phyloP scores from a whole-genome alignment of 2,329 filamentous ascomycete species.

The Exophiala oligosperma region DNA sequence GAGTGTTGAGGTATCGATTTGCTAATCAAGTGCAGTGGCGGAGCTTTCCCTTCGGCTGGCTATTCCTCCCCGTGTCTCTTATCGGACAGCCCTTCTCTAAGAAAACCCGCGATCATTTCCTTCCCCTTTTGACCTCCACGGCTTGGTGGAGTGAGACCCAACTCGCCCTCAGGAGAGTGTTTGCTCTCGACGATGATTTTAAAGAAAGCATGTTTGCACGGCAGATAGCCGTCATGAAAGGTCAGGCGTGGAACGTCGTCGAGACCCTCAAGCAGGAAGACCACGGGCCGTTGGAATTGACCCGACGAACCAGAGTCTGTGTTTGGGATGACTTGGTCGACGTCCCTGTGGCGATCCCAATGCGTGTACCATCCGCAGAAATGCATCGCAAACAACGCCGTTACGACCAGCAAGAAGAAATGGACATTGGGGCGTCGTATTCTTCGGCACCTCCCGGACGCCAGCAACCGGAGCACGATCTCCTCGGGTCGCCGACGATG shows the following conservation, averaged over 20 bases:
- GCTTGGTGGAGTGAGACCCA: conserved; percentile 98
- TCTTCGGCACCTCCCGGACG: conserved; percentile 52
- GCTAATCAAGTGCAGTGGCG: conserved; percentile 53
- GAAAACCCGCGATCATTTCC: conserved; percentile 88
- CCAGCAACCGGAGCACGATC: conserved; percentile 57
- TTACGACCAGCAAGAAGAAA: conserved; percentile 67
- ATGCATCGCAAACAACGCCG: conserved; percentile 61
- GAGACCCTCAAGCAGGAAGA: conserved; percentile 92
- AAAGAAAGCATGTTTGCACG: conserved; percentile 99
- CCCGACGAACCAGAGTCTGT: conserved; percentile 83
- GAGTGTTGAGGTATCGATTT: background rate
- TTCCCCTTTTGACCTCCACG: conserved; percentile 92
- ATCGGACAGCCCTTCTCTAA: conserved; percentile 96
- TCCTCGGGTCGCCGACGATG: conserved; percentile 60
- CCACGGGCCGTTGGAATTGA: conserved; percentile 91
- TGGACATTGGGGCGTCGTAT: conserved; percentile 79
- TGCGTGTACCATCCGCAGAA: conserved; percentile 82
- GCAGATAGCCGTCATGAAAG: conserved; percentile 98
- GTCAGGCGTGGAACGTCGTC: conserved; percentile 98
- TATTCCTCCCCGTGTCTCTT: conserved; percentile 92
- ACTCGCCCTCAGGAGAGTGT: conserved; percentile 78
- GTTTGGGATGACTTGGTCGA: conserved; percentile 99
- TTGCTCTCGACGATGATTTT: conserved; percentile 91
- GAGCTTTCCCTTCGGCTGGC: conserved; percentile 97
- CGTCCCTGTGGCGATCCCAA: conserved; percentile 87